These are phyloP conservation scores for Phaffia rhodozyma DNA, from an alignment of 1,284 basidiomycete species.

Conservation along the genomic window DNA sequence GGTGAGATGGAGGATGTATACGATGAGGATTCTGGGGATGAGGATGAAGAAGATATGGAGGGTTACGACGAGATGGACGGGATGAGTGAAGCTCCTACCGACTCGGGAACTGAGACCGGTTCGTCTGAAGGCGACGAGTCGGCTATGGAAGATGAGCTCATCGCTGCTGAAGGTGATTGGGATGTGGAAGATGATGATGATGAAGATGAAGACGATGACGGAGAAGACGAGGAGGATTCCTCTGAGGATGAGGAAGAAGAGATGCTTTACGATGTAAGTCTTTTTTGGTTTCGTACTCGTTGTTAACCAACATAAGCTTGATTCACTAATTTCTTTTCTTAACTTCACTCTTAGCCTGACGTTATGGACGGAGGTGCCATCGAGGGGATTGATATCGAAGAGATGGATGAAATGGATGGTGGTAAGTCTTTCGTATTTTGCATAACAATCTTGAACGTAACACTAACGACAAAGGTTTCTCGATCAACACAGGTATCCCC, in stretches of 20 bases:
- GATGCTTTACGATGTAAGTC: slow-evolving; percentile 59
- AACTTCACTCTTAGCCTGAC: not conserved
- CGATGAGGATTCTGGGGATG: slow-evolving; percentile 50
- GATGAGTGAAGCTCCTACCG: slow-evolving; percentile 34
- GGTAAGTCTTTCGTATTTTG: not conserved
- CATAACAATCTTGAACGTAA: no score
- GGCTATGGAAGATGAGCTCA: slow-evolving; percentile 33
- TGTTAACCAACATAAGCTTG: not conserved
- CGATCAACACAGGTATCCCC: not conserved
- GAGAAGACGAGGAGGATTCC: slow-evolving; percentile 20
- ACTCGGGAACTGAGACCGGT: slow-evolving; percentile 31
- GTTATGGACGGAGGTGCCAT: not conserved
- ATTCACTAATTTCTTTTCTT: not conserved
- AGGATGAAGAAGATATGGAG: slow-evolving; percentile 57
- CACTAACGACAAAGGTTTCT: not conserved
- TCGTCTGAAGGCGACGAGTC: slow-evolving; percentile 30
- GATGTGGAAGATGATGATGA: slow-evolving; percentile 28
- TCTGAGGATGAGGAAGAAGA: slow-evolving; percentile 42
- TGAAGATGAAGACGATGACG: slow-evolving; percentile 25
- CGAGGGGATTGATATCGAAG: slow-evolving; percentile 4
- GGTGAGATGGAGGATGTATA: slow-evolving; percentile 38
- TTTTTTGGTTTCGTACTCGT: not conserved
- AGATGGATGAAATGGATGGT: slow-evolving; percentile 15
- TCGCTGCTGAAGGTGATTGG: slow-evolving; percentile 37
- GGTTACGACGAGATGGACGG: slow-evolving; percentile 33